Evolutionary conservation across 169 alveolate genomes (phyloP).

Genomic region (Ichthyophthirius multifiliis): DNA sequence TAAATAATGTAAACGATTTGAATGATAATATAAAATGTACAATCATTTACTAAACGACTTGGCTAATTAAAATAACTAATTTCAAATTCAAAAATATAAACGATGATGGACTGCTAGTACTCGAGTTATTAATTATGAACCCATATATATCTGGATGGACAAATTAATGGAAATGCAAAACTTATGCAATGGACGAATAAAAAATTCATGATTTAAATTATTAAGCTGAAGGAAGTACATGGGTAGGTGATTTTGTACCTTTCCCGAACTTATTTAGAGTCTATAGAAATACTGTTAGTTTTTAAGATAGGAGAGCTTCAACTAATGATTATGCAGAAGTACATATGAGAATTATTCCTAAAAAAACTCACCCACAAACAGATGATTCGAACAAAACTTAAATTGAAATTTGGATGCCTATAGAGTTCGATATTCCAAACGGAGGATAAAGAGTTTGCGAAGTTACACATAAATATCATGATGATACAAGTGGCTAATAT

Average conservation of each 20-base stretch:
- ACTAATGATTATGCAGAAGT: conserved; percentile 38
- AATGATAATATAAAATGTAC: conserved; percentile 6
- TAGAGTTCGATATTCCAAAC: conserved; percentile 25
- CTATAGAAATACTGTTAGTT: conserved; percentile 19
- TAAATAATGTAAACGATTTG: conserved; percentile 7
- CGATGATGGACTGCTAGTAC: conserved; percentile 4
- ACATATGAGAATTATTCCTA: conserved; percentile 28
- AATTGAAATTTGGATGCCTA: conserved; percentile 29
- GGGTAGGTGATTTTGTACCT: conserved; percentile 25
- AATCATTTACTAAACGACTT: background rate
- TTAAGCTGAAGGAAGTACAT: conserved; percentile 2
- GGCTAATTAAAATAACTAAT: conserved; percentile 26
- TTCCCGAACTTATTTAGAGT: conserved; percentile 36
- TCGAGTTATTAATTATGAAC: conserved; percentile 10
- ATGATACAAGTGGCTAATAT: conserved; percentile 15
- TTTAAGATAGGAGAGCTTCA: conserved; percentile 31
- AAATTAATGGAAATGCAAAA: conserved; percentile 17
- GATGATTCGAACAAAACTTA: conserved; percentile 3
- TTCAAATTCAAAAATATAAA: background rate
- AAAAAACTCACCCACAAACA: conserved; percentile 17
- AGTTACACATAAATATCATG: conserved; percentile 12
- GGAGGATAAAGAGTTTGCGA: conserved; percentile 20
- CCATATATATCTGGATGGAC: conserved; percentile 25
- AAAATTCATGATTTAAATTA: conserved; percentile 11
- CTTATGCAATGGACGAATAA: background rate